phyloP scores from a whole-genome alignment of 129 eudicot genomes.

The Flaveria linearis region DNA sequence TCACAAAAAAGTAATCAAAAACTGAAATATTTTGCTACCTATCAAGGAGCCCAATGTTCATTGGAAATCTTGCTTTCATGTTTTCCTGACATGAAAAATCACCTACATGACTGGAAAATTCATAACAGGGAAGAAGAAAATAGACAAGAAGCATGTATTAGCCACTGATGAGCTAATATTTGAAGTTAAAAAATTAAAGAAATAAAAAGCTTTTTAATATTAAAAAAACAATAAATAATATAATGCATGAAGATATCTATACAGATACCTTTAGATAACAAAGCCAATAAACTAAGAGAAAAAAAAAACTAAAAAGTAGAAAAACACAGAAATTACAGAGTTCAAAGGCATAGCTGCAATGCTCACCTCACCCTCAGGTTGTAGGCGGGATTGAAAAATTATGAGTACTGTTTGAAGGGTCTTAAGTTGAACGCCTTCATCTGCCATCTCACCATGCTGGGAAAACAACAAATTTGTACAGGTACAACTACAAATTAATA shows the following conservation, averaged over 20 bases:
- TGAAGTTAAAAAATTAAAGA: not conserved
- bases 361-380: constrained; percentile 88
- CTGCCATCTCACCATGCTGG: constrained; percentile 97
- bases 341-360: constrained; percentile 27
- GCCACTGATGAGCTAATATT: not conserved
- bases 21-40: constrained; percentile 6
- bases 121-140: constrained; percentile 17
- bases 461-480: constrained; percentile 23
- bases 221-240: not conserved
- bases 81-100: constrained; percentile 16
- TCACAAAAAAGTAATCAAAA: constrained; percentile 17
- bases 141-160: constrained; percentile 6
- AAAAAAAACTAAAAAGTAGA: not conserved
- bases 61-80: not conserved
- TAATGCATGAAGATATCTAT: constrained; percentile 18
- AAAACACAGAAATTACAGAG: not conserved
- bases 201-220: constrained; percentile 11
- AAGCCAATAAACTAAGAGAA: not conserved
- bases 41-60: constrained; percentile 4
- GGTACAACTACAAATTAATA: constrained; percentile 12
- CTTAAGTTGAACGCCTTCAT: constrained; percentile 90
- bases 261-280: constrained; percentile 17
- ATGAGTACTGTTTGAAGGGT: constrained; percentile 92
- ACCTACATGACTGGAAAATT: not conserved
- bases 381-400: constrained; percentile 88